Evolutionary conservation across 257 asterid species (phyloP), one percentile per base, ranked within the genome.

Genomic region (Verbena officinalis): DNA sequence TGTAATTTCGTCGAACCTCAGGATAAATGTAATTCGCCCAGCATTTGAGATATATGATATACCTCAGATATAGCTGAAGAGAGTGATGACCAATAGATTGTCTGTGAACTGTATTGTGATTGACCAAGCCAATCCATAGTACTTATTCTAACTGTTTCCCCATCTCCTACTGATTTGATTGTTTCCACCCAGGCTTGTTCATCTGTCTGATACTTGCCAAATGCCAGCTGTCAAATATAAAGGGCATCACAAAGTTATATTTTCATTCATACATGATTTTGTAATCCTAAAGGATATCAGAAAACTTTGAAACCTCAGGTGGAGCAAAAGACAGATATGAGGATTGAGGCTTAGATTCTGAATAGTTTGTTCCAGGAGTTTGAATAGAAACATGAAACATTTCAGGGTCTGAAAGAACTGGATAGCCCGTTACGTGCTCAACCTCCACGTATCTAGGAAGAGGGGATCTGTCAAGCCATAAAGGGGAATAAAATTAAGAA

Each of bases 81-180:
- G 46, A 90, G 79, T 50, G 97, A 69, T 9, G 96, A 61, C 97
- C 97, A 90, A 62, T 78, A 87, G 31, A 87, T 79, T 16, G 88
- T 79, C 38, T 76, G 73, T 21, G 79, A 62, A 52, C 65, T 46
- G 85, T 83, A 87, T 58, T 81, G 88, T 17, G 97, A 90, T 63
- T 90, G 97, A 62, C 97, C 96, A 48, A 90, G 97, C 96, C 92
- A 90, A 73, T 90, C 95, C 97, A 90, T 87, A 43, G 96, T 87
- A 65, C 80, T 87, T 57, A 90, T 83, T 78, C 95, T 82, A 62
- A 90, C 67, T 1, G 85, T 83, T 52, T 59, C 87, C 24, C 92
- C 84, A 0, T 64, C 58, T 65, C 81, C 73, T 3, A 87, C 95
- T 0, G 96, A 90, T 78, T 87, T 87, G 31, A 90, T 80, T 1